Evolutionary conservation across 352 stramenopile genomes (phyloP).

Genomic region (Phytopythium oedochilum): DNA sequence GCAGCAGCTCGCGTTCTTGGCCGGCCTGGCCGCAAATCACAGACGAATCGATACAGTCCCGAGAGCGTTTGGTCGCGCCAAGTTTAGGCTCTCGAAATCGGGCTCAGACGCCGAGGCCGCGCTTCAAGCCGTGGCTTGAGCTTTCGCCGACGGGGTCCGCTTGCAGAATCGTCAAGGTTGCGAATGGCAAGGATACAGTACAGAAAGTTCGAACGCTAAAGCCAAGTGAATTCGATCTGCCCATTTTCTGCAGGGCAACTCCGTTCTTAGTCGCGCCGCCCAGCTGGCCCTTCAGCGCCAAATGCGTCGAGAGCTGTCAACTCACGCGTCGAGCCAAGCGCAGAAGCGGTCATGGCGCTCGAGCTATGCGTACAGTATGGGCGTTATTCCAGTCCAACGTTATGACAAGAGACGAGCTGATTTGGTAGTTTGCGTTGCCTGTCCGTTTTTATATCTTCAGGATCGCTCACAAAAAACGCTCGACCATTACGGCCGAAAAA

Average conservation of each 20-base stretch:
- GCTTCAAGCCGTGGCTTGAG: too few relatives aligned
- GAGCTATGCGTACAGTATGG: constrained; percentile 1
- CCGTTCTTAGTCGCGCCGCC: not conserved
- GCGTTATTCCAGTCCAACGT: not conserved
- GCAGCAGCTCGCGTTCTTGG: too few relatives aligned
- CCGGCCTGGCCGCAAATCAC: too few relatives aligned
- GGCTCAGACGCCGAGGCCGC: too few relatives aligned
- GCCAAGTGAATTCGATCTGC: too few relatives aligned
- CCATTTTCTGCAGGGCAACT: constrained; percentile 1
- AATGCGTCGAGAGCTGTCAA: not conserved
- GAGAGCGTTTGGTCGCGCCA: too few relatives aligned
- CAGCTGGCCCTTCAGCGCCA: too few relatives aligned
- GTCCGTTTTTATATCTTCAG: constrained; percentile 7
- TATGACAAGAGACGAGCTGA: not conserved
- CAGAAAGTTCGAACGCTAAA: too few relatives aligned
- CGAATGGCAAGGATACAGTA: too few relatives aligned
- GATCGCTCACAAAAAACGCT: not conserved
- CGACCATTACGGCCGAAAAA: not conserved
- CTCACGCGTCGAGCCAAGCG: not conserved
- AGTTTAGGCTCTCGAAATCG: too few relatives aligned
- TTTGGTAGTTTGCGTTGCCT: too few relatives aligned
- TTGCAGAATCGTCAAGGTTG: not conserved
- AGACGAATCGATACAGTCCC: not conserved
- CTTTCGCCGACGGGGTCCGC: not conserved
- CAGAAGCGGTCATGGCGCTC: not conserved